These are phyloP conservation scores for Saturnispora saitoi DNA, from an alignment of 805 yeast genomes.

Conservation along the genomic window DNA sequence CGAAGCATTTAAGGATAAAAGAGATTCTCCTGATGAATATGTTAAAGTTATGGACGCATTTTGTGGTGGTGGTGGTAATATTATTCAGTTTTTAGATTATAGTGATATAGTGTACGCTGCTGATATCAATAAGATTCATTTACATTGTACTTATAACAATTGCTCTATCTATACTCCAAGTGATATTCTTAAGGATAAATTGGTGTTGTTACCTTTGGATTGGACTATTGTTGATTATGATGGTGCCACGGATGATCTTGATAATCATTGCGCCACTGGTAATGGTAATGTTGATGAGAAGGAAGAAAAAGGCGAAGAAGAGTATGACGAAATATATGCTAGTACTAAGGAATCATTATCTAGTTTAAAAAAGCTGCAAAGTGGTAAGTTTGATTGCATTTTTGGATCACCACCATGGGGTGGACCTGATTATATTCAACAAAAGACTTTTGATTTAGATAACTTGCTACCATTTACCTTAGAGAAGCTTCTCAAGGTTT, in stretches of 20 bases:
- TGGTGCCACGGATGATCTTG: no score
- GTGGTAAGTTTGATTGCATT: conserved; percentile 37
- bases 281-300: not conserved
- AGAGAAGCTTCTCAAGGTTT: conserved; percentile 33
- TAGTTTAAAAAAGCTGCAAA: not conserved
- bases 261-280: no score
- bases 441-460: conserved; percentile 36
- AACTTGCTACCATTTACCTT: conserved; percentile 40
- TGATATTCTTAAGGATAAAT: conserved; percentile 1
- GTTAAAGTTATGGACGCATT: conserved; percentile 49
- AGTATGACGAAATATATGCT: conserved; percentile 6
- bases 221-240: conserved; percentile 6
- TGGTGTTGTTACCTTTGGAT: conserved; percentile 9
- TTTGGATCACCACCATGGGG: conserved; percentile 87
- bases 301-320: not conserved
- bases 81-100: conserved; percentile 49
- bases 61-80: conserved; percentile 87
- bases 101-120: conserved; percentile 8
- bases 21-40: not conserved
- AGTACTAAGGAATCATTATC: not conserved
- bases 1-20: conserved; percentile 67
- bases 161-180: conserved; percentile 3
- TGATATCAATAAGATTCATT: conserved; percentile 11
- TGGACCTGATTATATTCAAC: conserved; percentile 50
- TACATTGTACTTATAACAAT: conserved; percentile 12